Base-by-base conservation (phyloP, 2,329 filamentous ascomycete genomes). In the Sphaerulina vaccinii region DNA sequence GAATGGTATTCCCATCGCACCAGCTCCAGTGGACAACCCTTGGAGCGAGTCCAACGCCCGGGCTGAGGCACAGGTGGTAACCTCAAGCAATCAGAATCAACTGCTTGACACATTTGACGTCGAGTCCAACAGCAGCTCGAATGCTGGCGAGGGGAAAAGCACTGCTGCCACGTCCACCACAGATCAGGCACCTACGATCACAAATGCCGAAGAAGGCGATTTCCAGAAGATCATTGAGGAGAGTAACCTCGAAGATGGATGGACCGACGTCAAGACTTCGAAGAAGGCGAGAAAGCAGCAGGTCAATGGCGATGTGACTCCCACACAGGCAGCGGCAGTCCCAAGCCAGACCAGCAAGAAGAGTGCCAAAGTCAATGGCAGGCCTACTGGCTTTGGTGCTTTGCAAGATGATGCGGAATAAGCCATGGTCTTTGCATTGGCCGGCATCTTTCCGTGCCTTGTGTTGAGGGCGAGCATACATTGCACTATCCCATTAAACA, bases 1-100 rank as follows among this genome's bases (percentile, higher is more conserved):
- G 77, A 91, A 93, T 62, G 90, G 91, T 56, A 69, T 81, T 27
- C 71, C 74, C 39, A 69, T 73, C 39, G 70, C 76, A 19, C 71
- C 75, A 52, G 68, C 75, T 49, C 57, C 69, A 15, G 63, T 73
- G 33, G 70, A 69, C 40, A 84, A 79, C 68, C 76, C 77, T 21
- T 85, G 82, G 82, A 71, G 70, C 42, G 70, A 71, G 52, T 59
- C 43, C 42, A 61, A 49, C 18, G 56, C 56, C n/a, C 50, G 32
- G 8, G 52, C 54, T 15, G 51, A 55, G 24, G 37, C 51, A 10
- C 50, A 49, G 16, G 46, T 48, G 16, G 38, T 41, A 13, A 37
- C 47, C 5, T 42, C 39, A 13, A 52, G 44, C 40, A 40, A 49
- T 49, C 59, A 37, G 55, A 33, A 52, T 9, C 62, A 67, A 7